phyloP scores from a whole-genome alignment of 345 rosid species.

The Arabidopsis suecica region DNA sequence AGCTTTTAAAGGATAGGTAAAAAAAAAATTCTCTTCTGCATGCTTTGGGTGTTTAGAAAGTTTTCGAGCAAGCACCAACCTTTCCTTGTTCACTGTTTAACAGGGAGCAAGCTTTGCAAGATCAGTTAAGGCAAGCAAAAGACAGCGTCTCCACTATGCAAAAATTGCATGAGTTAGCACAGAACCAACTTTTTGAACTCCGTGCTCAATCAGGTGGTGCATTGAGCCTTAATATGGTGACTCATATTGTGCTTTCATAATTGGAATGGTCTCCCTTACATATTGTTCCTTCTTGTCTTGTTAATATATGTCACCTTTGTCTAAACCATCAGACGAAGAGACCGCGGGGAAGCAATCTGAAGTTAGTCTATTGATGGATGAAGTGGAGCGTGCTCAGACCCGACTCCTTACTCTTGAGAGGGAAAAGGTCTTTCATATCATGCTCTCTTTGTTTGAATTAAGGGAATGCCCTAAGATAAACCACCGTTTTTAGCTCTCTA shows the following conservation, averaged over 20 bases:
- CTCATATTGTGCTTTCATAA: constrained; percentile 21
- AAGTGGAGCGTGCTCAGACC: constrained; percentile 98
- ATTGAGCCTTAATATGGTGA: constrained; percentile 31
- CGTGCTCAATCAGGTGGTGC: constrained; percentile 93
- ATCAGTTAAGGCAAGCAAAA: constrained; percentile 95
- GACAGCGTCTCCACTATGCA: constrained; percentile 94
- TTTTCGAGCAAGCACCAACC: constrained; percentile 23
- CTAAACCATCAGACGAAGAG: constrained; percentile 77
- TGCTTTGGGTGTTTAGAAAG: neutral
- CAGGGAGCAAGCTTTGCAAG: constrained; percentile 95
- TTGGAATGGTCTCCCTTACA: constrained; percentile 20
- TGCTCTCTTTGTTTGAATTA: constrained; percentile 26
- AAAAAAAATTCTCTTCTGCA: neutral
- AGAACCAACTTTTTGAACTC: constrained; percentile 92
- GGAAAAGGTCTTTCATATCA: constrained; percentile 67
- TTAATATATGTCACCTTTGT: constrained; percentile 29
- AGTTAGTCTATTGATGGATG: constrained; percentile 94
- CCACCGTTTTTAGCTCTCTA: neutral
- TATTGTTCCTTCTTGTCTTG: constrained; percentile 25
- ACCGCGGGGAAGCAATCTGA: constrained; percentile 93
- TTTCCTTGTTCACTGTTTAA: constrained; percentile 34
- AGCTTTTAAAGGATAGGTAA: constrained; percentile 90
- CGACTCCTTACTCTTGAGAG: constrained; percentile 94
- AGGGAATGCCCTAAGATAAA: constrained; percentile 16
- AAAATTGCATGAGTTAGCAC: constrained; percentile 97